Base-by-base conservation (phyloP, 176 grass and related monocot genomes). In the sorghum (Sorghum bicolor) region DNA sequence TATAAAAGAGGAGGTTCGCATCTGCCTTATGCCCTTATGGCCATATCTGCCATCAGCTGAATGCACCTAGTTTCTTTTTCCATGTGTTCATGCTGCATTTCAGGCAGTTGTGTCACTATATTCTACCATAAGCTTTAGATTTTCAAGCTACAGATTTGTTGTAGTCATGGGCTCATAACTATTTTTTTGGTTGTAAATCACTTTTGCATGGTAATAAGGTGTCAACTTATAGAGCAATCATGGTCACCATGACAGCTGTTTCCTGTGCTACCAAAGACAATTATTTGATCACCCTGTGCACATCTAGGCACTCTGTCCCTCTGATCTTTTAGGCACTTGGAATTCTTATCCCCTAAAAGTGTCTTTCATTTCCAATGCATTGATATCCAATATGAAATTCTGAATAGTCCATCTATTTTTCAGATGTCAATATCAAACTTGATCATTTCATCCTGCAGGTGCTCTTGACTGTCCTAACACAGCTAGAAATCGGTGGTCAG, bases 1-100 rank as follows among this genome's bases (percentile, higher is more conserved):
- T 82, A 93, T 98, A 72, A 95, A 95, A 92, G 96, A 98, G 85
- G 93, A 95, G 96, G 96, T 98, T 64, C 70, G 38, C n/a, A 80
- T 64, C 28, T 84, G 76, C 69, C 26, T 32, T 61, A 12, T 61
- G 52, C 52, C 52, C 5, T 19, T 47, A 47, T 47, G 14, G 80
- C 67, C 69, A 30, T 37, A 78, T 73, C 73, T 72, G 65, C 22
- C 50, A 19, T 48, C 28, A 73, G 19, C 19, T 31, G 30, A 68
- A 61, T 55, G 17, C 38, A 85, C 38, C 47, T 82, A 24, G n/a
- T 86, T 83, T 58, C 12, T 50, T 82, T 78, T 78, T 62, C 36
- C 73, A 73, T 43, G 15, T 19, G 7, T 19, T 69, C 39, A 70
- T 76, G 19, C 67, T 70, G 24, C 24, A 68, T 37, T 69, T 67